phyloP scores from a whole-genome alignment of 2,329 filamentous ascomycete genomes.

The Cryphonectria naterciae region DNA sequence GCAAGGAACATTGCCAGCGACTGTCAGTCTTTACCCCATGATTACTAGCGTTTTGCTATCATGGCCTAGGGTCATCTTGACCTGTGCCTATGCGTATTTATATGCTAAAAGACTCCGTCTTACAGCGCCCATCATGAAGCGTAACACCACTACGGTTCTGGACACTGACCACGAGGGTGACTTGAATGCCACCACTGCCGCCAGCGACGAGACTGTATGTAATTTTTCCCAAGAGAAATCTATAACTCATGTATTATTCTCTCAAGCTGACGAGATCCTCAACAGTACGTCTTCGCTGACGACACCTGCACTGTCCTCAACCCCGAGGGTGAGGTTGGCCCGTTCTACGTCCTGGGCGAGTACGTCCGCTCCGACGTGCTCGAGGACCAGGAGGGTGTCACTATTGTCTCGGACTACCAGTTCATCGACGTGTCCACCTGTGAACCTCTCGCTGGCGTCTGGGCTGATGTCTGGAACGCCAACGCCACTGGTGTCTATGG shows the following conservation, averaged over 20 bases:
- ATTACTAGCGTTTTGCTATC: not conserved
- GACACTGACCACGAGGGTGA: constrained; percentile 16
- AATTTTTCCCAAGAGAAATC: not conserved
- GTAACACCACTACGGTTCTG: constrained; percentile 16
- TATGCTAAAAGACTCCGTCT: not conserved
- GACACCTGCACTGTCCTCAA: constrained; percentile 32
- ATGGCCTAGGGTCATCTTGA: not conserved
- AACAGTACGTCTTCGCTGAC: constrained; percentile 15
- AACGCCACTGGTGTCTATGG: constrained; percentile 48
- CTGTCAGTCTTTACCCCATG: not conserved
- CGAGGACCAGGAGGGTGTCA: constrained; percentile 43
- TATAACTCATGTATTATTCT: not conserved
- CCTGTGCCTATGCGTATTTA: not conserved
- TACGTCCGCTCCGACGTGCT: constrained; percentile 42
- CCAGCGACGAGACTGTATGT: constrained; percentile 15
- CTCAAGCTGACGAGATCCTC: not conserved
- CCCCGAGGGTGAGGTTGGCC: constrained; percentile 41
- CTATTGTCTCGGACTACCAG: constrained; percentile 46
- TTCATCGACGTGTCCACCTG: constrained; percentile 47
- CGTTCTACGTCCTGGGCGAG: constrained; percentile 41
- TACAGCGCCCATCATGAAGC: constrained; percentile 18
- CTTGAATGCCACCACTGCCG: constrained; percentile 7
- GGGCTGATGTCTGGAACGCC: constrained; percentile 33
- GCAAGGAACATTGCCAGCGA: constrained; percentile 15
- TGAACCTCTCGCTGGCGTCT: constrained; percentile 35